These are phyloP conservation scores for Salix viminalis DNA, from an alignment of 345 rosid species.

Conservation along the genomic window DNA sequence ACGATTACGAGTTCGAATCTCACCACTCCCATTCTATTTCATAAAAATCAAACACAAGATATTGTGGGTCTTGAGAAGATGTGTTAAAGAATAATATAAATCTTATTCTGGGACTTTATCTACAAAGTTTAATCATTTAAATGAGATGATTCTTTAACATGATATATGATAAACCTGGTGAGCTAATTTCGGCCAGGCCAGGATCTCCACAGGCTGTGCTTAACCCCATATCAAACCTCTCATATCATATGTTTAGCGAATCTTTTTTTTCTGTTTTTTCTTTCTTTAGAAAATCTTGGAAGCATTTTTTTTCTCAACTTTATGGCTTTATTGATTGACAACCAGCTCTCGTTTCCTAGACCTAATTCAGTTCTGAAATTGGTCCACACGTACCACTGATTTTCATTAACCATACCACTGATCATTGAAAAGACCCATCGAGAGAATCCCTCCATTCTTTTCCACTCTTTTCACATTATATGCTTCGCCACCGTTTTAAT, in stretches of 20 bases:
- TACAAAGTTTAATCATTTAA: no score
- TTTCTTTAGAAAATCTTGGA: no score
- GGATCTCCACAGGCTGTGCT: no score
- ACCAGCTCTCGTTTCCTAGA: not conserved
- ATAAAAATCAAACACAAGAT: no score
- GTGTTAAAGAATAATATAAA: no score
- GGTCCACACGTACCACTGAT: not conserved
- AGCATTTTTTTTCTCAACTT: not conserved
- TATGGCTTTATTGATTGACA: not conserved
- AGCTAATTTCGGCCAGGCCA: no score
- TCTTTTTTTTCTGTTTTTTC: not conserved
- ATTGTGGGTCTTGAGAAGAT: no score
- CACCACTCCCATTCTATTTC: no score
- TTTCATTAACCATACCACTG: not conserved
- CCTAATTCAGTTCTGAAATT: not conserved
- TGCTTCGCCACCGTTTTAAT: not conserved
- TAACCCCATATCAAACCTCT: not conserved
- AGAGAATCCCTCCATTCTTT: not conserved
- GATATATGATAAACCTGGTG: no score
- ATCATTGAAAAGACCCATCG: not conserved
- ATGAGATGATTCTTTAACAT: no score
- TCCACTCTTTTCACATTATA: not conserved
- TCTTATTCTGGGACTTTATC: rapidly evolving
- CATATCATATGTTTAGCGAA: not conserved
- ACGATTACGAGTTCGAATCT: no score